Evolutionary conservation across 2,329 filamentous ascomycete genomes (phyloP).

Genomic region (Microdochium paspali): DNA sequence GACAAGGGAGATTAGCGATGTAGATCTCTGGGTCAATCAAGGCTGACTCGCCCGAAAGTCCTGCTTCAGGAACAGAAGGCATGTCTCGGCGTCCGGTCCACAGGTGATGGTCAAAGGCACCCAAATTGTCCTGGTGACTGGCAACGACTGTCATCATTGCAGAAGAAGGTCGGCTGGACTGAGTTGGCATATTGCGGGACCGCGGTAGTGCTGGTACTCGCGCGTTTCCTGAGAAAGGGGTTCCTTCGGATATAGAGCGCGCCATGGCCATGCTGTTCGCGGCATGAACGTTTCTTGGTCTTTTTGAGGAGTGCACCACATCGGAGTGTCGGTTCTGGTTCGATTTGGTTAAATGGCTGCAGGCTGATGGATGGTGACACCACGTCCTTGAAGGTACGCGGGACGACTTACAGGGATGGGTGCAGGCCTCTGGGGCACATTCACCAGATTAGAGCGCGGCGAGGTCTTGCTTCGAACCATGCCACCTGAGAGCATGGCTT

Average conservation of each 20-base stretch:
- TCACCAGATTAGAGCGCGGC: background rate
- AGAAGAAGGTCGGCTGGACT: background rate
- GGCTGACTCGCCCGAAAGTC: background rate
- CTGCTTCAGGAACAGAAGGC: background rate
- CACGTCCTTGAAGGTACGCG: background rate
- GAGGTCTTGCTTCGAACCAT: background rate
- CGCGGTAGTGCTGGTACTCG: background rate
- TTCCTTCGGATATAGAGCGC: background rate
- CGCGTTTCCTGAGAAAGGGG: background rate
- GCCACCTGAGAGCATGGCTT: background rate
- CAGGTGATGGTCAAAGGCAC: background rate
- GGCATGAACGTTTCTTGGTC: background rate
- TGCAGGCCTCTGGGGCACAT: background rate
- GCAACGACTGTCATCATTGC: background rate
- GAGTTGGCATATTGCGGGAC: background rate
- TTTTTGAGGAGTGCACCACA: background rate
- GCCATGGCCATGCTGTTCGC: background rate
- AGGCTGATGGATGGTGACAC: background rate
- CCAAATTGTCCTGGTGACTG: background rate
- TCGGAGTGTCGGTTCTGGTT: background rate
- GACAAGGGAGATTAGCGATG: slow-evolving; percentile 17
- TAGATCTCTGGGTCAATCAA: slow-evolving; percentile 28
- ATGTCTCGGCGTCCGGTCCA: background rate
- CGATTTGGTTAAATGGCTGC: background rate
- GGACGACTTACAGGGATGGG: background rate